Percentiles rank a stretch among this genome's conserved stretches.
Conservation (phyloP, 1,284 basidiomycete genomes). For the Exobasidium cylindrosporum region DNA sequence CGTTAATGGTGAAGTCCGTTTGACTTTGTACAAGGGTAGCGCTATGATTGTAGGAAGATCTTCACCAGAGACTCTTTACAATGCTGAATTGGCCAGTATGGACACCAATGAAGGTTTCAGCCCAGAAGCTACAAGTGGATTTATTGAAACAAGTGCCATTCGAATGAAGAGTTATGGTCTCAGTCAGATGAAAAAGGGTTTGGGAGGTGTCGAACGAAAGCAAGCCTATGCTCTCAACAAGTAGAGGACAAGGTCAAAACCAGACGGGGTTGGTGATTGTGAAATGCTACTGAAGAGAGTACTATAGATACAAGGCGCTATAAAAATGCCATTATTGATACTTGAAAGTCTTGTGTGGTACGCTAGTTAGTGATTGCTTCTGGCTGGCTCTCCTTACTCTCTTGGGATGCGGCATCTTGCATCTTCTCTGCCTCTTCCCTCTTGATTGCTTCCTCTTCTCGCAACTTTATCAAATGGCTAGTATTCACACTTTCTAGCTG, state of each 20-base stretch:
- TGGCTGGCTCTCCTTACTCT: neutral
- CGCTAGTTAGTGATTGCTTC: neutral
- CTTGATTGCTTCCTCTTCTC: slow-evolving; percentile 16
- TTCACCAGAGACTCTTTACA: slow-evolving; percentile 85
- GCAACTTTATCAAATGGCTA: slow-evolving; percentile 24
- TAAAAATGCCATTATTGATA: no score
- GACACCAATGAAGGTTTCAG: slow-evolving; percentile 97
- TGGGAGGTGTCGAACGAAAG: slow-evolving; percentile 40
- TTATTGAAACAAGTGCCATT: slow-evolving; percentile 53
- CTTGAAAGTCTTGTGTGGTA: neutral
- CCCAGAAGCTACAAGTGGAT: slow-evolving; percentile 49
- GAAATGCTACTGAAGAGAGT: no score
- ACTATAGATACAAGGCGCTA: no score
- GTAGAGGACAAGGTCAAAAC: slow-evolving; percentile 8
- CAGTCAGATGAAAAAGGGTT: slow-evolving; percentile 39
- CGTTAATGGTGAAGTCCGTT: slow-evolving; percentile 85
- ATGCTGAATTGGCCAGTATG: slow-evolving; percentile 97
- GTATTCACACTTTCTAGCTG: slow-evolving; percentile 28
- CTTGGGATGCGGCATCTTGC: slow-evolving; percentile 17
- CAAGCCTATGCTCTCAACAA: slow-evolving; percentile 45
- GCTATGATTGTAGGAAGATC: slow-evolving; percentile 87
- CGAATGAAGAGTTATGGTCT: slow-evolving; percentile 50
- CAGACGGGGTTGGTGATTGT: no score
- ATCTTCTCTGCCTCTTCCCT: slow-evolving; percentile 22
- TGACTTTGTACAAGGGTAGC: slow-evolving; percentile 96